Conservation (phyloP, 257 asterid genomes). For the Gentiana straminea region DNA sequence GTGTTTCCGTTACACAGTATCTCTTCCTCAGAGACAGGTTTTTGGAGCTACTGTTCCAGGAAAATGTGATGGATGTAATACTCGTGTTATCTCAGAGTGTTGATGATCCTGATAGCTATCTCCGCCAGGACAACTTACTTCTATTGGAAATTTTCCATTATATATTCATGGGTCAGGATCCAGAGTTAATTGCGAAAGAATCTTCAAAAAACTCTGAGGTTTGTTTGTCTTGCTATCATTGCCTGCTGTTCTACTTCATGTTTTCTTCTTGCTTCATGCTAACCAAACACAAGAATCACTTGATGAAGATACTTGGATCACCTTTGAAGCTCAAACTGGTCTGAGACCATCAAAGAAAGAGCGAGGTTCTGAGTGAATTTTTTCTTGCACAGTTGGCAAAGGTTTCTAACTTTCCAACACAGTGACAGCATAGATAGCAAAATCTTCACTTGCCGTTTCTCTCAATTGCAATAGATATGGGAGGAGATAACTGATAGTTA, state of each 20-base stretch:
- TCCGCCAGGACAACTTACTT: constrained; percentile 88
- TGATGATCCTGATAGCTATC: constrained; percentile 59
- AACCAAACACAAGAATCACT: not conserved
- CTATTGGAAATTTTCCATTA: constrained; percentile 64
- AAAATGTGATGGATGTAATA: constrained; percentile 87
- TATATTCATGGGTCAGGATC: constrained; percentile 82
- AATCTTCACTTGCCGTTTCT: too few species aligned
- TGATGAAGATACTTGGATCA: too few species aligned
- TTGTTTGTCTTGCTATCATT: constrained; percentile 10
- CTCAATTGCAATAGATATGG: too few species aligned
- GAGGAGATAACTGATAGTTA: too few species aligned
- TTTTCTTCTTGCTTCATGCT: not conserved
- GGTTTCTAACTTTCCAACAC: too few species aligned
- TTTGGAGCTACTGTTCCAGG: constrained; percentile 60
- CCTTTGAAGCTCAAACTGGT: too few species aligned
- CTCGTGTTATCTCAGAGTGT: constrained; percentile 69
- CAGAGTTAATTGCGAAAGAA: constrained; percentile 65
- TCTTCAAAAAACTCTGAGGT: constrained; percentile 57
- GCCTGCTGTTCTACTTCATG: not conserved
- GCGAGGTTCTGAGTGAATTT: too few species aligned
- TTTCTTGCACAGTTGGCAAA: too few species aligned
- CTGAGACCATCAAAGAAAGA: too few species aligned
- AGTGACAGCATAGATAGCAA: too few species aligned
- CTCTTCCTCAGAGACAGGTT: constrained; percentile 66
- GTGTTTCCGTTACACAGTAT: constrained; percentile 62